Base-by-base conservation (phyloP, 73 alveolate species). In the Blepharisma stoltei region DNA sequence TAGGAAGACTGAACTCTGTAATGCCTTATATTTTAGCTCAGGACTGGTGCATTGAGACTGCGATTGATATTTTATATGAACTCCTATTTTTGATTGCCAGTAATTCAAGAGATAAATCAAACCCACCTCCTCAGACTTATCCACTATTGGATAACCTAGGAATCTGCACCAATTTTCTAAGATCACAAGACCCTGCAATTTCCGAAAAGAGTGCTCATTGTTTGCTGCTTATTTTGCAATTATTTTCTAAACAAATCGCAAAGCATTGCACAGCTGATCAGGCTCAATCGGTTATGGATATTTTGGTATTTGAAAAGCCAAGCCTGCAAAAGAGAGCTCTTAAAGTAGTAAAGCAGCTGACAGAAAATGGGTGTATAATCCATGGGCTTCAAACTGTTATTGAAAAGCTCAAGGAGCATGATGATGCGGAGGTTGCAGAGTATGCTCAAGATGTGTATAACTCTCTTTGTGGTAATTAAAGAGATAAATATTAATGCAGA, bases 141-240 rank as follows among this genome's bases (percentile, higher is more conserved):
- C 73, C 73, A 14, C 23, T 60, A 60, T 60, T n/a, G 14, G 73
- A 60, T 8, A 60, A 60, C 23, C 5, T 60, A n/a, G 45, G 18
- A 25, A 14, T 38, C 23, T 60, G 73, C 5, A 60, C 73, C 18
- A 60, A 60, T 8, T 14, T 60, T 60, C 5, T 60, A 60, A 38
- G 73, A 5, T 60, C 23, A 14, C 14, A 60, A 14, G 73, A 60
- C 14, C 73, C 73, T 1, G 73, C 23, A 60, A n/a, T 14, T 14
- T 60, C 73, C 2, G 73, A 60, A 14, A 60, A 60, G 5, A 60
- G 73, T 47, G 73, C 73, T 60, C 14, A 60, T 60, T 60, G 73
- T 5, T 9, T 60, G 48, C 14, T 60, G 73, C 73, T 60, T 60
- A 14, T 60, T 60, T 60, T 60, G 46, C 73, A 60, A 38, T 47